These are phyloP conservation scores for Royoungia palumana DNA, from an alignment of 768 basidiomycete genomes.

Conservation along the genomic window DNA sequence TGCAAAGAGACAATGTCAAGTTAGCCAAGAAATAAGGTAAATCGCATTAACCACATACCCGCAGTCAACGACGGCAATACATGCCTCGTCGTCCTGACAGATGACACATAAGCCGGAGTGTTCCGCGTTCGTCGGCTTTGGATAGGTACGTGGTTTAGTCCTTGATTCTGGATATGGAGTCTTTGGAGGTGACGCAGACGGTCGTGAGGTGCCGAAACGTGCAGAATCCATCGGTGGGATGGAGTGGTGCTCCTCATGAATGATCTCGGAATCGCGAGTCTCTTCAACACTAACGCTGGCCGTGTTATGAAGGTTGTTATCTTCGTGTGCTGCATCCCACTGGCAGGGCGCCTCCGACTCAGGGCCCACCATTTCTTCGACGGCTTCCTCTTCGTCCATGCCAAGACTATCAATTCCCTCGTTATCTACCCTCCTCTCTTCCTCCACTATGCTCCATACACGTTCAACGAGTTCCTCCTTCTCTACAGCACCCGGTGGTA, in stretches of 20 bases:
- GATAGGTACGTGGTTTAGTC: slow-evolving; percentile 33
- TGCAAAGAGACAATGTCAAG: slow-evolving; percentile 29
- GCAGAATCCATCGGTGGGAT: neutral
- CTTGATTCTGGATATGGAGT: slow-evolving; percentile 33
- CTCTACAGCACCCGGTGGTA: slow-evolving; percentile 59
- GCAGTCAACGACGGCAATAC: slow-evolving; percentile 92
- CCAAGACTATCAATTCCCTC: slow-evolving; percentile 32
- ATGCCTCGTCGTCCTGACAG: slow-evolving; percentile 93
- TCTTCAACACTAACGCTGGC: neutral
- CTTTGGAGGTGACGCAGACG: slow-evolving; percentile 17
- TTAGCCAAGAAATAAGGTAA: neutral
- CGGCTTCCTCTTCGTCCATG: slow-evolving; percentile 22
- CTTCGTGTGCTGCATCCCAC: slow-evolving; percentile 1
- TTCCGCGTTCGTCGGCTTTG: slow-evolving; percentile 37
- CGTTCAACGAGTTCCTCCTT: slow-evolving; percentile 80
- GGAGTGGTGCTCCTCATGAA: slow-evolving; percentile 5
- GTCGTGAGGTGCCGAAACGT: slow-evolving; percentile 13
- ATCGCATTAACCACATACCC: slow-evolving; percentile 52
- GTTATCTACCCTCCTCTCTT: slow-evolving; percentile 54
- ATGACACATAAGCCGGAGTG: slow-evolving; percentile 82
- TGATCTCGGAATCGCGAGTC: neutral
- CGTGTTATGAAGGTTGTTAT: neutral
- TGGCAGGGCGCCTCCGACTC: slow-evolving; percentile 11
- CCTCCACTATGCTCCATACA: slow-evolving; percentile 58
- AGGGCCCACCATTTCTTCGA: slow-evolving; percentile 16